Evolutionary conservation across 2,329 filamentous ascomycete species (phyloP).

Genomic region (Fusarium sp.): DNA sequence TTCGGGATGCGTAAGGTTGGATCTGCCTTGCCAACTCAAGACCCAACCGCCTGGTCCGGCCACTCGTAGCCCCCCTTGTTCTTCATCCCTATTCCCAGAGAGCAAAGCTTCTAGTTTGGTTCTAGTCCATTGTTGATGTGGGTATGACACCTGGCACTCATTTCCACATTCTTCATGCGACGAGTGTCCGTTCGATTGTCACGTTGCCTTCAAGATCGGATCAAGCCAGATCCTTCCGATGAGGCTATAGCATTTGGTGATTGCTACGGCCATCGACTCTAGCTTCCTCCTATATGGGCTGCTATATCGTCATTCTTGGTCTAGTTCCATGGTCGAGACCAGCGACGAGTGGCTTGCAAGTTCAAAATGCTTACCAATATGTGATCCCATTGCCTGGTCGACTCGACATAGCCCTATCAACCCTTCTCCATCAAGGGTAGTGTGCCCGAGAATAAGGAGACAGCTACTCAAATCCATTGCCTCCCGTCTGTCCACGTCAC

Average conservation of each 20-base stretch:
- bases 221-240: background rate
- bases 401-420: background rate
- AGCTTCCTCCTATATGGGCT: background rate
- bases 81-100: background rate
- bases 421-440: background rate
- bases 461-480: background rate
- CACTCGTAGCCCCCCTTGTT: background rate
- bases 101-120: background rate
- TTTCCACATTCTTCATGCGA: slow-evolving; percentile 4
- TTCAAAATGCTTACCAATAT: background rate
- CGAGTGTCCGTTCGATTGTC: background rate
- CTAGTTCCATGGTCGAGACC: background rate
- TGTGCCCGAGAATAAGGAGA: background rate
- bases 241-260: background rate
- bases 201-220: background rate
- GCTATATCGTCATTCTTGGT: background rate
- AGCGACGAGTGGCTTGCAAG: background rate
- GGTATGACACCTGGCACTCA: background rate
- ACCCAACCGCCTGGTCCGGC: background rate
- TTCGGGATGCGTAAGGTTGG: background rate
- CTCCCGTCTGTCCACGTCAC: background rate
- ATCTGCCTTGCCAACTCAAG: background rate
- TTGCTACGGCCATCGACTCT: background rate
- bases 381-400: background rate
- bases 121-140: background rate